Conservation (phyloP, 441 rosid species). For the Euphorbia schlechtendalii region DNA sequence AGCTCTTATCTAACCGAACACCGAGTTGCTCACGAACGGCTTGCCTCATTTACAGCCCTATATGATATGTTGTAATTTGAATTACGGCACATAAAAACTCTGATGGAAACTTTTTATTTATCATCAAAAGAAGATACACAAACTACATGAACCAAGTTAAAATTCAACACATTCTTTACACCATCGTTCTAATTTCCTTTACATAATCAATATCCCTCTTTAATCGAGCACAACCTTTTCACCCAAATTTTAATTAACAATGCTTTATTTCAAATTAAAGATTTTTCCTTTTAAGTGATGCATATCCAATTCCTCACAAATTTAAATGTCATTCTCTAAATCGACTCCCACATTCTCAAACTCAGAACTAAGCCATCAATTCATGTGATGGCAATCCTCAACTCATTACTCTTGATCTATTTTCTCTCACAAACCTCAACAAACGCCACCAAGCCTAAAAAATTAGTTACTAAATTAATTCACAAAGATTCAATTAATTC, state of each 20-base stretch:
- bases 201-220: not conserved
- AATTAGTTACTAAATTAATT: conserved; percentile 3
- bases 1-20: no score
- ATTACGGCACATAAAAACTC: no score
- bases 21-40: no score
- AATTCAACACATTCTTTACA: not conserved
- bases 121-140: no score
- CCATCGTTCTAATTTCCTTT: not conserved
- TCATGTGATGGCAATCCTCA: not conserved
- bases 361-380: no score
- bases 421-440: not conserved
- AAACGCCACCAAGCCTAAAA: conserved; percentile 8
- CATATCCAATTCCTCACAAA: not conserved
- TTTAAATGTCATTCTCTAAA: not conserved
- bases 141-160: not conserved
- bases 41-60: no score
- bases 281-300: not conserved
- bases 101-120: no score
- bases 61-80: no score
- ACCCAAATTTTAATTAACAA: not conserved
- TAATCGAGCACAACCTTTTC: not conserved
- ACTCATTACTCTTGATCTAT: not conserved
- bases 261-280: not conserved
- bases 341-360: no score
- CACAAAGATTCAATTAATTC: conserved; percentile 3